Base-by-base conservation (phyloP, 2,329 filamentous ascomycete species). In the Didymosphaeria variabile region DNA sequence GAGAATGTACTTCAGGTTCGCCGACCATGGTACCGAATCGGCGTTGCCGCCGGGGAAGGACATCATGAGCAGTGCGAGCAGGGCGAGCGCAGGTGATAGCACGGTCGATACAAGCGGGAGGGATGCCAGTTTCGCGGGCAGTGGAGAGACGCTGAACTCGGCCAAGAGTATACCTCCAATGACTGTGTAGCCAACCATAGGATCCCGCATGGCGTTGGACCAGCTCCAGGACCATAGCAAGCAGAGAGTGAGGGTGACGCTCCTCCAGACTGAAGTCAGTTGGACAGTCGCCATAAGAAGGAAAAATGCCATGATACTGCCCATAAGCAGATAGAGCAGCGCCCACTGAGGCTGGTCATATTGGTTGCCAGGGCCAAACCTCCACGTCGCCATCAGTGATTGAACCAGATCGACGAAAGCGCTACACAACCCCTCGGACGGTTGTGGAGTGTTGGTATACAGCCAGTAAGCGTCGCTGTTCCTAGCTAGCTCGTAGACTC, bases 271-370 rank as follows among this genome's bases (percentile, higher is more conserved):
- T 5, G 52, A 34, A 31, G 38, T 55, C 23, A 55, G 9, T 32
- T 55, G 52, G 17, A 55, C 52, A 3, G 52, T 55, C n/a, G 52
- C 52, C 36, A 55, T 26, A 17, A 55, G 26, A 12, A 55, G 38
- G 13, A 55, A 55, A 19, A 45, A 55, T 4, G 26, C 26, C 52
- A 55, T 44, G 23, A 55, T 55, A 38, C 52, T 55, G 38, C 52
- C 52, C 38, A 32, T 26, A 10, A 55, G 38, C 23, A 55, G 38
- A 44, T 55, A 45, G 15, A 55, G 21, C 52, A 55, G 38, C 26
- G 52, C 52, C 52, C 52, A 55, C 38, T 55, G 52, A 2, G 52
- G 52, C 38, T 55, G 52, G 13, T 55, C 52, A n/a, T 55, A 55
- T 15, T 9, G 3, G 17, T 55, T 55, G 38, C 12, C 17, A 8